Evolutionary conservation across 257 asterid species (phyloP).

Genomic region (Osmanthus fragrans): DNA sequence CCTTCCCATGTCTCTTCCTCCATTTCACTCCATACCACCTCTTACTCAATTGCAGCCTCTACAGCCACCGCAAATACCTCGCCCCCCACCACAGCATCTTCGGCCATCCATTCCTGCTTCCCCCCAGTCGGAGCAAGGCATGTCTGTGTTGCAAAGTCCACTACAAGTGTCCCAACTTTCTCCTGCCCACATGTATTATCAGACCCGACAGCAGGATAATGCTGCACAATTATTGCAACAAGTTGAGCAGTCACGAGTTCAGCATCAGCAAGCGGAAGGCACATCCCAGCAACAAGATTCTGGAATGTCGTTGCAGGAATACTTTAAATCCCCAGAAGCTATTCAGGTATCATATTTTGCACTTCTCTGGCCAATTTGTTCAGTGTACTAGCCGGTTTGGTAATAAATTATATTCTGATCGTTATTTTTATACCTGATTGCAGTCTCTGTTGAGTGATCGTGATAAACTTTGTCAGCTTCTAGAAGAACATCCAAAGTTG

Average conservation of each 20-base stretch:
- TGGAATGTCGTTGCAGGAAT: constrained; percentile 67
- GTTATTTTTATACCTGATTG: constrained; percentile 24
- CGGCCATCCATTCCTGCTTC: constrained; percentile 75
- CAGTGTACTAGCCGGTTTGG: neutral
- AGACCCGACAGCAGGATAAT: constrained; percentile 54
- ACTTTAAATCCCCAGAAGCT: constrained; percentile 74
- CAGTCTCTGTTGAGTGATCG: constrained; percentile 88
- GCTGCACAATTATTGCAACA: constrained; percentile 41
- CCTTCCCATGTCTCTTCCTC: constrained; percentile 48
- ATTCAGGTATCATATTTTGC: constrained; percentile 54
- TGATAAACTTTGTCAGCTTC: constrained; percentile 87
- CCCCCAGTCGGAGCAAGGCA: constrained; percentile 63
- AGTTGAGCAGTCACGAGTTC: constrained; percentile 39
- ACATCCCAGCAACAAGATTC: constrained; percentile 67
- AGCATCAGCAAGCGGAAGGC: constrained; percentile 43
- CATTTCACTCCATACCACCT: constrained; percentile 50
- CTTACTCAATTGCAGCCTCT: constrained; percentile 77
- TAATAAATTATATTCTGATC: constrained; percentile 1
- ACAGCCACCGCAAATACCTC: constrained; percentile 93
- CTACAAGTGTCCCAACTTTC: constrained; percentile 48
- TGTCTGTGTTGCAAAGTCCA: constrained; percentile 51
- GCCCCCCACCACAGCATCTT: constrained; percentile 74
- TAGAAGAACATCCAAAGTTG: constrained; percentile 95
- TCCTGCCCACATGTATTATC: constrained; percentile 45
- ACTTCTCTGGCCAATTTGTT: neutral